Conservation (phyloP, 805 yeast species). For the Starmerella gropengiesseri region DNA sequence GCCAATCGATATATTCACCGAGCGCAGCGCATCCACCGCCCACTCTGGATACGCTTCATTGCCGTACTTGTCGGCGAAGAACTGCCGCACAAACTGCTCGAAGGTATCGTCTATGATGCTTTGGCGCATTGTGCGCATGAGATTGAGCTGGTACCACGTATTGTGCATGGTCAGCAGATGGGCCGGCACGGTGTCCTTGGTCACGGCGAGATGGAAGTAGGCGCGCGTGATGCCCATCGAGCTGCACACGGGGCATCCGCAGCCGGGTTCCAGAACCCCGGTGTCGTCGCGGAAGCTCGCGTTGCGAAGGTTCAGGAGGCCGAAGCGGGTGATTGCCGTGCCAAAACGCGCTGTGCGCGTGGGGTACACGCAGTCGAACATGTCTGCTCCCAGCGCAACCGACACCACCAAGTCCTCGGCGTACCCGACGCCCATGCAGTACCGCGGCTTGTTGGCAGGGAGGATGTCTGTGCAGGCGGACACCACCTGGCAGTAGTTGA, state of each 20-base stretch:
- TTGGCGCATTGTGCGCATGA: conserved; percentile 33
- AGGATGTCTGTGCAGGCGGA: conserved; percentile 33
- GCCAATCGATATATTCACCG: conserved; percentile 29
- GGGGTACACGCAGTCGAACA: conserved; percentile 39
- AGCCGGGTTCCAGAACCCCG: conserved; percentile 33
- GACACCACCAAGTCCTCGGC: conserved; percentile 39
- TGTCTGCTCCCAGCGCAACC: conserved; percentile 38
- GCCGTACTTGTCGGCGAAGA: conserved; percentile 31
- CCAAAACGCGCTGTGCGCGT: conserved; percentile 38
- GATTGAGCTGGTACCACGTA: conserved; percentile 35
- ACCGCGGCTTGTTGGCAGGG: conserved; percentile 35
- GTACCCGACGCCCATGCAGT: conserved; percentile 40
- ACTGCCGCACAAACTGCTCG: conserved; percentile 31
- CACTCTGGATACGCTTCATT: conserved; percentile 32
- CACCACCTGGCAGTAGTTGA: conserved; percentile 34
- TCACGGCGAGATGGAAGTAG: conserved; percentile 30
- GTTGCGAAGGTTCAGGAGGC: conserved; percentile 31
- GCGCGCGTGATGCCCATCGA: conserved; percentile 34
- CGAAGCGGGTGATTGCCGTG: conserved; percentile 34
- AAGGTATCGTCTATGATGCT: conserved; percentile 33
- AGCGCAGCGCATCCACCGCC: conserved; percentile 35
- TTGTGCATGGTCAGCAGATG: conserved; percentile 36
- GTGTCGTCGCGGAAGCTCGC: conserved; percentile 30
- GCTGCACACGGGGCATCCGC: conserved; percentile 35
- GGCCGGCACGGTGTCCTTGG: conserved; percentile 37